These are phyloP conservation scores for Blastocystis sp. DNA, from an alignment of 352 stramenopile species.

Conservation along the genomic window DNA sequence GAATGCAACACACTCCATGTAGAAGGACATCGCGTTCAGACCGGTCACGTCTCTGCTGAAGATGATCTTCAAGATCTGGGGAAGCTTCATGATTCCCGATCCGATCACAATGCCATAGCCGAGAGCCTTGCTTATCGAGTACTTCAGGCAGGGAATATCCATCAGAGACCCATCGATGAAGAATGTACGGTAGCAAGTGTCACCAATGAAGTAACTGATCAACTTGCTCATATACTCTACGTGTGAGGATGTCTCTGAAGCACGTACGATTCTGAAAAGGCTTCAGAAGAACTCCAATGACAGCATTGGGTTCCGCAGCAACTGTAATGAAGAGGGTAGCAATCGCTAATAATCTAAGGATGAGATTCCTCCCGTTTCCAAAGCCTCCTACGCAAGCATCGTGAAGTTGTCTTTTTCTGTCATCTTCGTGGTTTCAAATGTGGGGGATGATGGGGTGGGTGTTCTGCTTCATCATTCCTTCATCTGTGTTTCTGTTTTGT, in stretches of 20 bases:
- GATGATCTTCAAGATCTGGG: conserved; percentile 84
- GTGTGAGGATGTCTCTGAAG: background rate
- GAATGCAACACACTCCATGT: conserved; percentile 82
- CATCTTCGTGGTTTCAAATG: too few relatives aligned
- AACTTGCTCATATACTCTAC: conserved; percentile 25
- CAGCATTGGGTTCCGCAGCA: conserved; percentile 22
- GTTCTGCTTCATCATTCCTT: too few relatives aligned
- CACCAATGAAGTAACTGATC: conserved; percentile 47
- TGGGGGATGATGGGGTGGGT: too few relatives aligned
- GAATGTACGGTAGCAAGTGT: conserved; percentile 79
- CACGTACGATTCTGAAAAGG: conserved; percentile 66
- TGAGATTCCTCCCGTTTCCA: background rate
- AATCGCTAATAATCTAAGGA: conserved; percentile 4
- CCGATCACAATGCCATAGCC: conserved; percentile 83
- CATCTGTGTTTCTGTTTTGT: background rate
- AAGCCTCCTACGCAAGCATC: conserved; percentile 9
- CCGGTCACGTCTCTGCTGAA: conserved; percentile 79
- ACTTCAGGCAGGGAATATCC: conserved; percentile 81
- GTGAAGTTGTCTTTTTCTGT: too few relatives aligned
- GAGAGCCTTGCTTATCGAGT: conserved; percentile 79
- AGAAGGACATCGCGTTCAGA: conserved; percentile 81
- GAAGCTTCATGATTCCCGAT: conserved; percentile 81
- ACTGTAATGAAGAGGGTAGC: background rate
- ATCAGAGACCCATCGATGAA: conserved; percentile 79
- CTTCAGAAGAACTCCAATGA: conserved; percentile 38